These are phyloP conservation scores for Mycena galericulata DNA, from an alignment of 768 basidiomycete species.

Conservation along the genomic window DNA sequence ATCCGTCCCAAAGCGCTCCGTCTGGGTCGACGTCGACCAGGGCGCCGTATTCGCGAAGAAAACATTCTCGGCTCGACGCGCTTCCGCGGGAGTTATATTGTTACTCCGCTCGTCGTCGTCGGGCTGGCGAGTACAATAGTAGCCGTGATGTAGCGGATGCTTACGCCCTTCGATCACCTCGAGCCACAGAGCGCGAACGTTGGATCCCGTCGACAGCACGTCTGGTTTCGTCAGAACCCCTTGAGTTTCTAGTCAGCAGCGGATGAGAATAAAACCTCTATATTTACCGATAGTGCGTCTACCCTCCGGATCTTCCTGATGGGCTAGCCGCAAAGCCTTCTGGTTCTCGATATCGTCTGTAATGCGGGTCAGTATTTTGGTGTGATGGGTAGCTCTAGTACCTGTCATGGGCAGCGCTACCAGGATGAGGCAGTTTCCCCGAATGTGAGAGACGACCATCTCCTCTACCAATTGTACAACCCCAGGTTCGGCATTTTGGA, in stretches of 20 bases:
- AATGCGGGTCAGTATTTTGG: neutral
- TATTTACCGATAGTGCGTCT: conserved; percentile 63
- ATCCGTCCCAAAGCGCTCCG: conserved; percentile 49
- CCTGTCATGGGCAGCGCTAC: conserved; percentile 67
- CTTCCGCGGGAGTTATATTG: conserved; percentile 44
- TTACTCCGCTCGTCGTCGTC: conserved; percentile 49
- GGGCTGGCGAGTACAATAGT: conserved; percentile 58
- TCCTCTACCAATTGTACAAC: conserved; percentile 59
- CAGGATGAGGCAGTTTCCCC: conserved; percentile 64
- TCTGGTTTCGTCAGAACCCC: conserved; percentile 71
- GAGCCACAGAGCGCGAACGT: conserved; percentile 54
- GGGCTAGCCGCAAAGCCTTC: conserved; percentile 62
- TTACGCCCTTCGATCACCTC: conserved; percentile 54
- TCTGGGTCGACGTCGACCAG: conserved; percentile 46
- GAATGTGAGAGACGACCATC: conserved; percentile 62
- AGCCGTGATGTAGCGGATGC: conserved; percentile 54
- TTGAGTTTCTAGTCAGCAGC: conserved; percentile 31
- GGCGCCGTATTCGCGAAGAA: conserved; percentile 52
- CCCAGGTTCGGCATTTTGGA: conserved; percentile 60
- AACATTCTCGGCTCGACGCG: conserved; percentile 47
- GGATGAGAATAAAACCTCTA: neutral
- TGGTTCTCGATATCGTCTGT: conserved; percentile 72
- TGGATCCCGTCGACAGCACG: conserved; percentile 52
- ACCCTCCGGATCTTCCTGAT: conserved; percentile 58
- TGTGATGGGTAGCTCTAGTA: conserved; percentile 35